Conservation (phyloP, 2,329 filamentous ascomycete genomes). For the Curvularia verruculosa region DNA sequence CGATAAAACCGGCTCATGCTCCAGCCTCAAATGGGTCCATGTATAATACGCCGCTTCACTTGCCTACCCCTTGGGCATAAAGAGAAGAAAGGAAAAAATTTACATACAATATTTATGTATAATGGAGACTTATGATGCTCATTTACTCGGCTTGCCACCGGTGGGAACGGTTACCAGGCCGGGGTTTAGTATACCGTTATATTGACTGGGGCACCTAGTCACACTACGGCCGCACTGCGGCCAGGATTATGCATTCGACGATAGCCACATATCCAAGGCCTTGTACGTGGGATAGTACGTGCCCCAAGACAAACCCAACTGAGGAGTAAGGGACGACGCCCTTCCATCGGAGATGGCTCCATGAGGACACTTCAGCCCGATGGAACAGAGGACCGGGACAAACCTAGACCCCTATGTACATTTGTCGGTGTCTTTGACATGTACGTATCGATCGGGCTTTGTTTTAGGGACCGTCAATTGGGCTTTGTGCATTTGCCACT, state of each 20-base stretch:
- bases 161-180: neutral
- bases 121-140: neutral
- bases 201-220: slow-evolving; percentile 4
- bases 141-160: slow-evolving; percentile 2
- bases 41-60: neutral
- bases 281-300: slow-evolving; percentile 2
- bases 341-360: neutral
- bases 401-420: neutral
- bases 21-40: neutral
- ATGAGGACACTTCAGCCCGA: neutral
- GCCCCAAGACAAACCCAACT: slow-evolving; percentile 3
- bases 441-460: neutral
- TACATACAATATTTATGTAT: neutral
- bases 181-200: slow-evolving; percentile 1
- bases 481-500: slow-evolving; percentile 7
- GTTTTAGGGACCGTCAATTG: neutral
- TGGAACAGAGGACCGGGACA: neutral
- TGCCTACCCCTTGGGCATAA: neutral
- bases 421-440: neutral
- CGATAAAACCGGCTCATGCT: neutral
- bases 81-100: too few relatives aligned
- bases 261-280: slow-evolving; percentile 4
- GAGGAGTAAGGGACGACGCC: neutral
- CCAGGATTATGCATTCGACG: slow-evolving; percentile 1
- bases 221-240: slow-evolving; percentile 5